Evolutionary conservation across 768 basidiomycete genomes (phyloP).

Genomic region (Phlebiopsis gigantea): DNA sequence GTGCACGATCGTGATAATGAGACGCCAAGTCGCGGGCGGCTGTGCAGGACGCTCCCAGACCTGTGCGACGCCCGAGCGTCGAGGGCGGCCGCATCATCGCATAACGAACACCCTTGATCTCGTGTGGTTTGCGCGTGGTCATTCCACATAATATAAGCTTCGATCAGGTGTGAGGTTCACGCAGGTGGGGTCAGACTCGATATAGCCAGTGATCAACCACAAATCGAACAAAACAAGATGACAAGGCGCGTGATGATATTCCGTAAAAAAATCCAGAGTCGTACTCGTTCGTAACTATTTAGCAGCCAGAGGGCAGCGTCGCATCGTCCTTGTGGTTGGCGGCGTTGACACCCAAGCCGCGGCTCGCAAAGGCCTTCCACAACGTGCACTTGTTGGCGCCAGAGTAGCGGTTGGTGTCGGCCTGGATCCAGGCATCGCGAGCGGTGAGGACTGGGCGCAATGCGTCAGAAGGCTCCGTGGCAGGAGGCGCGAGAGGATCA

Average conservation of each 20-base stretch:
- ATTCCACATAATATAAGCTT: too few species aligned
- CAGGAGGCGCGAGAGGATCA: not conserved
- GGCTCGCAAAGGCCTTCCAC: conserved; percentile 43
- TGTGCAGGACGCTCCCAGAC: not conserved
- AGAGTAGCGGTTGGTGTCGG: conserved; percentile 41
- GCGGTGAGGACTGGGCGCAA: conserved; percentile 33
- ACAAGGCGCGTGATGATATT: too few species aligned
- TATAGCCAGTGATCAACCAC: too few species aligned
- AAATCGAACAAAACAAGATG: too few species aligned
- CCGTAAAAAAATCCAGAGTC: not conserved
- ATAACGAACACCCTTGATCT: too few species aligned
- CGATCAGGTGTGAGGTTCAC: not conserved
- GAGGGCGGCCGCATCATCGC: too few species aligned
- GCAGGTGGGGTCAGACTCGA: too few species aligned
- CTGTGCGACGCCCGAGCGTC: too few species aligned
- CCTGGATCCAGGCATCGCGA: conserved; percentile 48
- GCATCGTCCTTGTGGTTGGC: conserved; percentile 27
- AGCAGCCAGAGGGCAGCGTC: conserved; percentile 26
- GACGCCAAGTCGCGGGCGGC: not conserved
- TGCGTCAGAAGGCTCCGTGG: not conserved
- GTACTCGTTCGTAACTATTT: not conserved
- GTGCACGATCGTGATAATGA: not conserved
- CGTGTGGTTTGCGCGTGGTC: too few species aligned
- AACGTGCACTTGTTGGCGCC: conserved; percentile 42
- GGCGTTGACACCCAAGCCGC: conserved; percentile 41